Conservation (phyloP, 2,329 filamentous ascomycete genomes). For the Leptographium radiaticola region DNA sequence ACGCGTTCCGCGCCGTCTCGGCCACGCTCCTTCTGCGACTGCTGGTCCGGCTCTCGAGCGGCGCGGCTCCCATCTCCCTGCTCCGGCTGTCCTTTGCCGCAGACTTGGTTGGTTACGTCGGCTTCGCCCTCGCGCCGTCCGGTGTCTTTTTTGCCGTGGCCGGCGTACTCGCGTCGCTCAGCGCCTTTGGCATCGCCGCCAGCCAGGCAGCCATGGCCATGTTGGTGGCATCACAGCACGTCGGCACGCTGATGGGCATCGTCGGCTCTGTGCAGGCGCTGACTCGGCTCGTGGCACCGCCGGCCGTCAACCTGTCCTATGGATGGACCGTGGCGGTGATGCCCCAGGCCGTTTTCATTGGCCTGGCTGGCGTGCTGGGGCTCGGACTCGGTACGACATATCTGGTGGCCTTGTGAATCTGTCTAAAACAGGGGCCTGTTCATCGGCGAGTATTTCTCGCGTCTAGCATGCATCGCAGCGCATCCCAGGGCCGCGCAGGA, state of each 20-base stretch:
- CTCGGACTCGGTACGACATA: background rate
- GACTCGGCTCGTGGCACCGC: background rate
- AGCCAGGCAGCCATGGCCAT: background rate
- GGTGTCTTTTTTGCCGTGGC: background rate
- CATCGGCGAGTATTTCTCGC: too few species aligned
- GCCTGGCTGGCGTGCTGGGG: background rate
- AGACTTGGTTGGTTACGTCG: background rate
- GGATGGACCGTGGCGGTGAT: background rate
- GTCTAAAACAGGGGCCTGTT: background rate
- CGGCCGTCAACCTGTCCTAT: background rate
- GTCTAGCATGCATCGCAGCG: too few species aligned
- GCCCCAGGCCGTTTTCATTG: background rate
- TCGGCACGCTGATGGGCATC: background rate
- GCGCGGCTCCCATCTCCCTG: background rate
- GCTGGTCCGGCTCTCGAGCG: background rate
- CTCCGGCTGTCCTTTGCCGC: background rate
- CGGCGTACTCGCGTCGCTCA: background rate
- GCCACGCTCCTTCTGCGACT: background rate
- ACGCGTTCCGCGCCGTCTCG: background rate
- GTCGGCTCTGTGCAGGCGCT: constrained; percentile 1
- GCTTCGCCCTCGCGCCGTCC: background rate
- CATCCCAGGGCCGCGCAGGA: too few species aligned
- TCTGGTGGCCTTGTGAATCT: background rate
- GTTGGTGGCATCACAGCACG: background rate
- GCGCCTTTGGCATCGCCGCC: background rate